phyloP scores from a whole-genome alignment of 441 rosid species.

The Aleurites moluccanus region DNA sequence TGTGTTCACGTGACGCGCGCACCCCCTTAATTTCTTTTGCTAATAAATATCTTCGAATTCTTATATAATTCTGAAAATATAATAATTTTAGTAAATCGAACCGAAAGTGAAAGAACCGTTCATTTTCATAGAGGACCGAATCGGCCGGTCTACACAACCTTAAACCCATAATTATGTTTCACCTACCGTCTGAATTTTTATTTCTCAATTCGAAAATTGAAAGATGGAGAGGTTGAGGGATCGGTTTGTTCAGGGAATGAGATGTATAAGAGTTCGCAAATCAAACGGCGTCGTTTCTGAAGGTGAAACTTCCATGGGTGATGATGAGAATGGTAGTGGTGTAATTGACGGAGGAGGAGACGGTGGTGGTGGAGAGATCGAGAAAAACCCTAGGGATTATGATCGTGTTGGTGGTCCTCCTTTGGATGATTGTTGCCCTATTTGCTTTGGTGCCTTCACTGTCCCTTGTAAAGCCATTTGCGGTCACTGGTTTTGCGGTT shows the following conservation, averaged over 20 bases:
- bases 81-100: too few relatives aligned
- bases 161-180: not conserved
- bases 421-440: constrained; percentile 61
- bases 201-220: not conserved
- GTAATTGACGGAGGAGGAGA: constrained; percentile 20
- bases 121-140: too few relatives aligned
- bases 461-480: constrained; percentile 82
- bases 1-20: constrained; percentile 5
- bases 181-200: too few relatives aligned
- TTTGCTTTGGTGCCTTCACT: constrained; percentile 61
- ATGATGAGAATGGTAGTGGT: not conserved
- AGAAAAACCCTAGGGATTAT: constrained; percentile 12
- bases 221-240: too few relatives aligned
- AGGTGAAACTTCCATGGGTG: constrained; percentile 10
- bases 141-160: not conserved
- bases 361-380: not conserved
- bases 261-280: not conserved
- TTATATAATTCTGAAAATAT: too few relatives aligned
- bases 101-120: too few relatives aligned
- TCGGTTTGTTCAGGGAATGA: not conserved
- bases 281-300: constrained; percentile 13
- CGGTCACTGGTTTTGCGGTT: constrained; percentile 96
- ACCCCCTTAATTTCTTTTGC: not conserved
- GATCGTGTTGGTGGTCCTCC: constrained; percentile 42
- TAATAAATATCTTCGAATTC: too few relatives aligned